These are phyloP conservation scores for Lathyrus tuberosus DNA, from an alignment of 306 rosid genomes.

Conservation along the genomic window DNA sequence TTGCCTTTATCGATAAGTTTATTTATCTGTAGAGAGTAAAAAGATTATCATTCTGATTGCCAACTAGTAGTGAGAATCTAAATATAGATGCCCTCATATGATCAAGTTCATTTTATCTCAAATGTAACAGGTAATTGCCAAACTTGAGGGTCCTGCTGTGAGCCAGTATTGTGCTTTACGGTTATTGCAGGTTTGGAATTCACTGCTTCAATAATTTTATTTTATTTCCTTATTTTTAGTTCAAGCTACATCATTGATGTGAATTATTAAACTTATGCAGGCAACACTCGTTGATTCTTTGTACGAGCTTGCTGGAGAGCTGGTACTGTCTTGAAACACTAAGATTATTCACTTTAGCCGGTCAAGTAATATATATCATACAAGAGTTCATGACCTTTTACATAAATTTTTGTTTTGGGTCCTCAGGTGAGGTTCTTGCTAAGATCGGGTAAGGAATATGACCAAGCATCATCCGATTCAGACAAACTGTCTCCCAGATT, in stretches of 20 bases:
- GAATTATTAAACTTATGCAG: slow-evolving; percentile 51
- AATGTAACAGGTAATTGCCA: slow-evolving; percentile 86
- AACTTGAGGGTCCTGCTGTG: slow-evolving; percentile 97
- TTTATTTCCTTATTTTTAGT: neutral
- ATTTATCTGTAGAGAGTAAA: slow-evolving; percentile 20
- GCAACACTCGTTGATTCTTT: slow-evolving; percentile 96
- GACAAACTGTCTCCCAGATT: slow-evolving; percentile 81
- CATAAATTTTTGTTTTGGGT: slow-evolving; percentile 39
- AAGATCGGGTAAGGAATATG: slow-evolving; percentile 93
- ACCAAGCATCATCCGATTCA: slow-evolving; percentile 67
- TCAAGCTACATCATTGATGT: slow-evolving; percentile 35
- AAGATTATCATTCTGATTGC: slow-evolving; percentile 21
- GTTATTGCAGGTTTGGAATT: slow-evolving; percentile 67
- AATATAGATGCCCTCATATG: neutral
- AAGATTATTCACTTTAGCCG: slow-evolving; percentile 24
- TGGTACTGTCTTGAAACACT: slow-evolving; percentile 54
- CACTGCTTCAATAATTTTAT: slow-evolving; percentile 14
- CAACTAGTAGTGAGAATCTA: slow-evolving; percentile 15
- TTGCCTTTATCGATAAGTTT: slow-evolving; percentile 21
- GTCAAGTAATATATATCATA: slow-evolving; percentile 33
- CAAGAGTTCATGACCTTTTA: slow-evolving; percentile 31
- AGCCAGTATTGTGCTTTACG: slow-evolving; percentile 96
- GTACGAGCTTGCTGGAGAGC: slow-evolving; percentile 98
- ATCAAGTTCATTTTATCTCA: slow-evolving; percentile 36
- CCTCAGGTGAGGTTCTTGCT: slow-evolving; percentile 92